Evolutionary conservation across 2,329 filamentous ascomycete genomes (phyloP), one percentile per base, ranked within the genome.

Genomic region (Cordyceps fumosorosea): DNA sequence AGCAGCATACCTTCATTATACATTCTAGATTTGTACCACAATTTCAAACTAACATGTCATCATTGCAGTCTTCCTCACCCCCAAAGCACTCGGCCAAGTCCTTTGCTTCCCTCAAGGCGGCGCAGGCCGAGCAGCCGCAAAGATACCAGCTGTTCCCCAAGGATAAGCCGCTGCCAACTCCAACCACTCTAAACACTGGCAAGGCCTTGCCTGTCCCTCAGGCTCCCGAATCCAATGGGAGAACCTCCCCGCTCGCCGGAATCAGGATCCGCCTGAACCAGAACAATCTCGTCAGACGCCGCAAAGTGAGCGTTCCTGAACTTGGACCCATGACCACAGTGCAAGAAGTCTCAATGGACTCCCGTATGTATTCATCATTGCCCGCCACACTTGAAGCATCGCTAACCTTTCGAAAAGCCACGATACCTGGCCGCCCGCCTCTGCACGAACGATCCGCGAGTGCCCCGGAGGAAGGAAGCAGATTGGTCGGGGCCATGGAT

Each of bases 281-380:
- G 67, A 80, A 83, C 69, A 83, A 79, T 66, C 73, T 84, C 62
- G 78, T 74, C 56, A 78, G 85, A 64, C 80, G 86, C 67, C 81
- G 85, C 65, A 89, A 89, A 69, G 76, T 84, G 67, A 88, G 83
- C 72, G 81, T 87, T 16, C 82, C 84, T 11, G 87, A 89, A 64
- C 72, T 88, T 55, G 86, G 84, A 2, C 84, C 84, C 40, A 87
- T 88, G 85, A 87, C 85, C 5, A 88, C 86, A 1, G 86, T 89
- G 16, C 85, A 88, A 65, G 86, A 89, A 69, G 74, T 81, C 55
- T 73, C 84, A 57, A 88, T 89, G 85, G 87, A 89, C 73, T 89
- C 87, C 68, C 87, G 87, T 89, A 78, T 77, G 86, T 78, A 57
- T 32, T 22, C 11, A 42, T 51, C 40, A 29, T 45, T 24, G 24